phyloP scores from a whole-genome alignment of 345 rosid species.

The Populus simonii region DNA sequence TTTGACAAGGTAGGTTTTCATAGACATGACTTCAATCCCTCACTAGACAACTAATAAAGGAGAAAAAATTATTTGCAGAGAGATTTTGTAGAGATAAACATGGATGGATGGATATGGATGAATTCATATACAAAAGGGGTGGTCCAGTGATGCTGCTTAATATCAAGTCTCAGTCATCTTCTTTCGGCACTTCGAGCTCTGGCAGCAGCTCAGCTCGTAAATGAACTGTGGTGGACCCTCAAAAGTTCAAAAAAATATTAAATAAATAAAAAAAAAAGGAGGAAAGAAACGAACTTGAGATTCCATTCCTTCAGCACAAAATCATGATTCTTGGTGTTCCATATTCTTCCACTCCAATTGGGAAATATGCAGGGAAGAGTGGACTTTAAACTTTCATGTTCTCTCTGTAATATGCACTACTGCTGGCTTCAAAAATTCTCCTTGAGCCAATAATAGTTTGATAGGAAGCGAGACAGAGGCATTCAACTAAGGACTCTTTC shows the following conservation, averaged over 20 bases:
- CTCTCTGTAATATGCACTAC: not conserved
- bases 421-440: not conserved
- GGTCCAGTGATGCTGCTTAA: constrained; percentile 7
- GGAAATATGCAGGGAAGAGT: not conserved
- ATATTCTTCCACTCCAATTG: not conserved
- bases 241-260: not conserved
- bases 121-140: not conserved
- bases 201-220: not conserved
- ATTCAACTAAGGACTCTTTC: too few species aligned
- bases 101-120: not conserved
- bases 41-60: not conserved
- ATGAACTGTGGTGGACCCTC: not conserved
- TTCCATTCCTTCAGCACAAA: not conserved
- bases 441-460: too few species aligned
- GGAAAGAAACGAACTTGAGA: not conserved
- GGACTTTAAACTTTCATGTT: not conserved
- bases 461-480: too few species aligned
- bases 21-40: too few species aligned
- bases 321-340: not conserved
- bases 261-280: not conserved
- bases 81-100: too few species aligned
- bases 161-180: constrained; percentile 1
- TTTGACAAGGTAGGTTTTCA: too few species aligned
- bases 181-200: not conserved
- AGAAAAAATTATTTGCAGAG: not conserved